Base-by-base conservation (phyloP, 306 rosid species). In the Astragalus membranaceus region DNA sequence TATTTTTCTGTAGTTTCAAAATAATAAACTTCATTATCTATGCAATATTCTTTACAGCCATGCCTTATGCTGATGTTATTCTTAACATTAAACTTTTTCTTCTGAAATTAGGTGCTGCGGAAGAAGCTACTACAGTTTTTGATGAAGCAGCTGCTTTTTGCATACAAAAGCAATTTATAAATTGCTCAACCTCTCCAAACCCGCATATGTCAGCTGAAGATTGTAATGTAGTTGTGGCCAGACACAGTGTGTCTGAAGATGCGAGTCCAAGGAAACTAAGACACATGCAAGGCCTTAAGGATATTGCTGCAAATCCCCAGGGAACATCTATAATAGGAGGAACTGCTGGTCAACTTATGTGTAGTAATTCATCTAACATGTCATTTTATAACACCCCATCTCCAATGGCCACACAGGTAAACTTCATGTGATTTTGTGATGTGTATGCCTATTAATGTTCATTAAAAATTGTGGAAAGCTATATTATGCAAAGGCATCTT, bases 381-480 rank as follows among this genome's bases (percentile, higher is more conserved):
- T 79, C 89, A 60, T 90, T 88, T 79, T 93, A 84, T 78, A 93
- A 82, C 75, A 93, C 98, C 39, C 98, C 97, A 60, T 93, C 96
- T 56, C 98, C 97, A 66, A 85, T 88, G 80, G 88, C 81, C 10
- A 69, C 83, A 32, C 97, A 88, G 91, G 98, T 93, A 84, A 36
- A 23, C 70, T 41, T 16, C 36, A 33, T 78, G 57, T 76, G 60
- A 66, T 65, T 65, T 54, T 59, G 7, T 67, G 17, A 60, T 7
- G 13, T 67, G 49, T 70, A 29, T 49, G 36, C 42, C 63, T 55
- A 10, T 51, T 12, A 49, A 26, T 76, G 13, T 55, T 56, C 17
- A 10, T 52, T 44, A 36, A 53, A 8, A 11, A n/a, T 51, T 75
- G 16, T 58, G 32, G 53, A 17, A 49, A 42, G 76, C 43, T 75